Conservation (phyloP, 345 rosid species). For the Limnanthes douglasii region DNA sequence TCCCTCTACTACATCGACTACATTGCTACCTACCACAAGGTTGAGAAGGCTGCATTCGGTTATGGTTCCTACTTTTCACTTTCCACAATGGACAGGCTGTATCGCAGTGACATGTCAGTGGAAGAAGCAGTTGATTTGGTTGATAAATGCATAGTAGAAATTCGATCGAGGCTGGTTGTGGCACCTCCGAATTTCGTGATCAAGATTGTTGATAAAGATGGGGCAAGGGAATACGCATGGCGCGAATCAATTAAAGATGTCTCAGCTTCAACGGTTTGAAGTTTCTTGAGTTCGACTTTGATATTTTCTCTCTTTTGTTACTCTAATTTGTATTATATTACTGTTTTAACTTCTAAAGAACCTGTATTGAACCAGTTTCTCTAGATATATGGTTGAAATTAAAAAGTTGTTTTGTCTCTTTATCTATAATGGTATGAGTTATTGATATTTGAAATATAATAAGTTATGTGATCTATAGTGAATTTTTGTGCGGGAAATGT, state of each 20-base stretch:
- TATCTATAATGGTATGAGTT: too few relatives aligned
- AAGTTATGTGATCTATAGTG: too few relatives aligned
- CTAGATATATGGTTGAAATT: too few relatives aligned
- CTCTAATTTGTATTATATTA: too few relatives aligned
- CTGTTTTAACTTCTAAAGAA: too few relatives aligned
- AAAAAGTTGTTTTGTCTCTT: too few relatives aligned
- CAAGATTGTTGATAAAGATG: constrained; percentile 90
- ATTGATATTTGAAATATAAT: too few relatives aligned
- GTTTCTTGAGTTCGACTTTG: too few relatives aligned
- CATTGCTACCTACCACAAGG: constrained; percentile 92
- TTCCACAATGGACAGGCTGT: constrained; percentile 92
- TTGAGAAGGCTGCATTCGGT: constrained; percentile 93
- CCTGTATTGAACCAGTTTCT: too few relatives aligned
- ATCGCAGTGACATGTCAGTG: constrained; percentile 74
- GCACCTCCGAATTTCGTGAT: constrained; percentile 94
- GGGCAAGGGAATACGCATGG: constrained; percentile 77
- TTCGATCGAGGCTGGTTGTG: constrained; percentile 75
- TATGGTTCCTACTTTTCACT: constrained; percentile 87
- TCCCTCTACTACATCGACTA: constrained; percentile 92
- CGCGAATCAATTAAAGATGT: constrained; percentile 63
- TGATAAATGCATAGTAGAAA: constrained; percentile 83
- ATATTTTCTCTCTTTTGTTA: too few relatives aligned
- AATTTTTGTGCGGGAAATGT: too few relatives aligned
- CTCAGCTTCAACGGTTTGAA: too few relatives aligned
- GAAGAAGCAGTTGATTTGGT: constrained; percentile 79